phyloP scores from a whole-genome alignment of 2,329 filamentous ascomycete species.

The Penicillium italicum region DNA sequence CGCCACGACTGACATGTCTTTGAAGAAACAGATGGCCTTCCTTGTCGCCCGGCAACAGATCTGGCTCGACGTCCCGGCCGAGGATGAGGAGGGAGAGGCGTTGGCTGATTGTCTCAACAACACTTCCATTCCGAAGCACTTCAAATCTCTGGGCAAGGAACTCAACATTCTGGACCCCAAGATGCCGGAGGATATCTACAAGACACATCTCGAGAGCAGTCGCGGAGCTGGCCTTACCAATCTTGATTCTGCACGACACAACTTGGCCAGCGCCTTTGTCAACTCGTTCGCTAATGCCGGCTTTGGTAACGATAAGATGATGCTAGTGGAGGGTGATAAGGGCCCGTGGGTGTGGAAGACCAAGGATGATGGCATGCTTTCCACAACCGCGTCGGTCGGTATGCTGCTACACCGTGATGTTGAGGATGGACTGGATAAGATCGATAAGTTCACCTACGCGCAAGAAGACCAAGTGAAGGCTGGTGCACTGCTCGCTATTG shows the following conservation, averaged over 20 bases:
- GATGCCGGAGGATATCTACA: constrained; percentile 97
- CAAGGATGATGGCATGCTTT: constrained; percentile 96
- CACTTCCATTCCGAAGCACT: constrained; percentile 81
- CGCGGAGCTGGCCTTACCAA: constrained; percentile 91
- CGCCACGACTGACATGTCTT: constrained; percentile 70
- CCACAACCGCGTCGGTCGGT: constrained; percentile 88
- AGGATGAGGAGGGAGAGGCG: constrained; percentile 66
- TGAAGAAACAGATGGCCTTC: constrained; percentile 93
- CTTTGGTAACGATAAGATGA: constrained; percentile 94
- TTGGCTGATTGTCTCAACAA: constrained; percentile 83
- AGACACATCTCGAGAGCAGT: constrained; percentile 94
- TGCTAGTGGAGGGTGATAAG: constrained; percentile 86
- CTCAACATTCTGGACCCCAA: constrained; percentile 96
- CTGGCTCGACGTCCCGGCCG: constrained; percentile 64
- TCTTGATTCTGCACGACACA: constrained; percentile 91
- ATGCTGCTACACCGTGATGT: constrained; percentile 92
- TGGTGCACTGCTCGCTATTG: constrained; percentile 86
- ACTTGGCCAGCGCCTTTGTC: constrained; percentile 91
- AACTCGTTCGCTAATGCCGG: constrained; percentile 97
- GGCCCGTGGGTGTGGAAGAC: constrained; percentile 98
- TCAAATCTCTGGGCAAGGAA: constrained; percentile 90
- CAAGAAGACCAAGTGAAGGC: constrained; percentile 81
- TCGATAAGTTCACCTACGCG: constrained; percentile 89
- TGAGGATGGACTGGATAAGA: constrained; percentile 84
- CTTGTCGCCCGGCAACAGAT: constrained; percentile 89